Percentiles rank a stretch among this genome's conserved stretches.
These are phyloP conservation scores for Penicillium sclerotigenum DNA, from an alignment of 2,329 filamentous ascomycete genomes.

Conservation along the genomic window DNA sequence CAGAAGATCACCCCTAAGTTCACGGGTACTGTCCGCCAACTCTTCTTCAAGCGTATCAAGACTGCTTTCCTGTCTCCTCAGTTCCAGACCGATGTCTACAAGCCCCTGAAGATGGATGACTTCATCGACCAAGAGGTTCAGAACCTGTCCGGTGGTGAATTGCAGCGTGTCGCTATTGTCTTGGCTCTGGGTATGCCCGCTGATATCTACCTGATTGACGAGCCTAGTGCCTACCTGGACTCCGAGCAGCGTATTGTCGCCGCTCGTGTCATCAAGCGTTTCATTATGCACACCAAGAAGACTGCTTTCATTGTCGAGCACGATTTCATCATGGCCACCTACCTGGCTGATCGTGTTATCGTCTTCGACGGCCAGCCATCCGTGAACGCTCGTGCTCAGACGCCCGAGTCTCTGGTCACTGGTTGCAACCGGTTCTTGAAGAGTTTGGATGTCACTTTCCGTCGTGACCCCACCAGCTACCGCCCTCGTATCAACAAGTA, in stretches of 20 bases:
- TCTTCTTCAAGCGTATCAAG: constrained; percentile 99
- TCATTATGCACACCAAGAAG: constrained; percentile 99
- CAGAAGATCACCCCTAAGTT: constrained; percentile 99
- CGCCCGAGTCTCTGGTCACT: constrained; percentile 85
- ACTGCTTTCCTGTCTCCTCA: constrained; percentile 92
- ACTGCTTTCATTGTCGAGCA: constrained; percentile 99
- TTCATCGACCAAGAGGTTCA: constrained; percentile 99
- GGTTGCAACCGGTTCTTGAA: constrained; percentile 96
- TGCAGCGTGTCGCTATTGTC: constrained; percentile 98
- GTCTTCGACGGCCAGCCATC: constrained; percentile 96
- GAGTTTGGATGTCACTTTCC: constrained; percentile 97
- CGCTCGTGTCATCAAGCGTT: constrained; percentile 96
- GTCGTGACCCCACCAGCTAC: constrained; percentile 93
- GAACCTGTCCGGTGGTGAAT: constrained; percentile 97
- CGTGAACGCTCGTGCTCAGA: constrained; percentile 80
- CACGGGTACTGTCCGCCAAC: constrained; percentile 89
- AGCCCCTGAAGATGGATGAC: constrained; percentile 97
- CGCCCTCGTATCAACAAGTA: constrained; percentile 98
- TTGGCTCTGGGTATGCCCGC: constrained; percentile 92
- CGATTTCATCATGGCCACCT: constrained; percentile 97
- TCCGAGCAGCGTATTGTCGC: constrained; percentile 99
- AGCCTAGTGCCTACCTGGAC: constrained; percentile 95
- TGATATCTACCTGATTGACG: constrained; percentile 97
- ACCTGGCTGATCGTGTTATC: constrained; percentile 88
- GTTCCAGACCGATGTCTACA: constrained; percentile 99